Evolutionary conservation across 2,329 filamentous ascomycete genomes (phyloP).

Genomic region (Colletotrichum euphorbiae): DNA sequence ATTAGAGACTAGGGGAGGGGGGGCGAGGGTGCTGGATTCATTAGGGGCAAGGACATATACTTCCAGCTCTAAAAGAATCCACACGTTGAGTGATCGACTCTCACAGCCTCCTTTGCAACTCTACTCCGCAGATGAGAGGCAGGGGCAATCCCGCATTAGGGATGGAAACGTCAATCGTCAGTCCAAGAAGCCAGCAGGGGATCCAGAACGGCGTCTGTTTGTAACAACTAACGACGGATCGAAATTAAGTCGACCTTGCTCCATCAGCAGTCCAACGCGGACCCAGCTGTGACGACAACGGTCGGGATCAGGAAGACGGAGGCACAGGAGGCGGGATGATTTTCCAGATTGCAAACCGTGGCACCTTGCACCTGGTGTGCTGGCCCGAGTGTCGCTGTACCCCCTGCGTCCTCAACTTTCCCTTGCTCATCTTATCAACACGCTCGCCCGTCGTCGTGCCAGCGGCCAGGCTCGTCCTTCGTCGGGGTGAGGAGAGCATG

Average conservation of each 20-base stretch:
- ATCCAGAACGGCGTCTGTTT: conserved; percentile 28
- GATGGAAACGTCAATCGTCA: conserved; percentile 23
- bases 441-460: no score
- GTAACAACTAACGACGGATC: conserved; percentile 35
- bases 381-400: conserved; percentile 4
- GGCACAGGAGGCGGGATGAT: conserved; percentile 11
- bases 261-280: conserved; percentile 15
- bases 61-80: no score
- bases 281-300: conserved; percentile 33
- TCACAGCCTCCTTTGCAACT: conserved; percentile 33
- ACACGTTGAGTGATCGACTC: conserved; percentile 20
- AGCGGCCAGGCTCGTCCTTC: neutral
- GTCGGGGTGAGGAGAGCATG: neutral
- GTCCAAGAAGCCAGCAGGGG: conserved; percentile 5
- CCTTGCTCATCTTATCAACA: no score
- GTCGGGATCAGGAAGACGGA: conserved; percentile 7
- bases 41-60: no score
- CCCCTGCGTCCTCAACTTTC: conserved; percentile 1
- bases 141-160: conserved; percentile 32
- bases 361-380: conserved; percentile 2
- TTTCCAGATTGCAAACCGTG: conserved; percentile 18
- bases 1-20: no score
- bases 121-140: conserved; percentile 27
- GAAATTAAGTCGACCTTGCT: conserved; percentile 28
- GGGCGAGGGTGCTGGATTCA: no score